These are phyloP conservation scores for Penicillium dipodomyicola DNA, from an alignment of 495 filamentous ascomycete genomes.

Conservation along the genomic window DNA sequence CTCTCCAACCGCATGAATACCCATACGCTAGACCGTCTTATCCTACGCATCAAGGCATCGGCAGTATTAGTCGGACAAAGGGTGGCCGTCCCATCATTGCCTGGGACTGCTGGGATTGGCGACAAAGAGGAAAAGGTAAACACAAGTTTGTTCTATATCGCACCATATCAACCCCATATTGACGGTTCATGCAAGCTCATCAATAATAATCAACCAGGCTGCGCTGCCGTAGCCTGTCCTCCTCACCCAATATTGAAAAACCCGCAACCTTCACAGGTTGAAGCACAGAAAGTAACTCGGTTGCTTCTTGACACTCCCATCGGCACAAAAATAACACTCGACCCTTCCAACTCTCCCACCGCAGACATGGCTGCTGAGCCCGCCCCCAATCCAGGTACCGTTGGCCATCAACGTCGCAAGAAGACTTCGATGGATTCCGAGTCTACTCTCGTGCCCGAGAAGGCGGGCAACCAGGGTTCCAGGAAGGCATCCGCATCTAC, in stretches of 20 bases:
- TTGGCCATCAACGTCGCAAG: constrained; percentile 4
- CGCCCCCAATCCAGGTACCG: background rate
- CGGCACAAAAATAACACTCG: constrained; percentile 34
- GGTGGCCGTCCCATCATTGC: background rate
- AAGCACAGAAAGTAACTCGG: constrained; percentile 37
- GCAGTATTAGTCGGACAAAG: constrained; percentile 3
- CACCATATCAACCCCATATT: background rate
- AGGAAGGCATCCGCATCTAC: constrained; percentile 14
- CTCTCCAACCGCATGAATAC: constrained; percentile 31
- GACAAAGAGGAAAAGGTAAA: constrained; percentile 11
- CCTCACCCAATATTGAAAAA: constrained; percentile 45
- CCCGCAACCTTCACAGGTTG: constrained; percentile 23
- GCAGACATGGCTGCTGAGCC: constrained; percentile 18
- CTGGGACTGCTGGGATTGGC: background rate
- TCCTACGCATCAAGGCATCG: constrained; percentile 38
- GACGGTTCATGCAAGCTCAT: constrained; percentile 6
- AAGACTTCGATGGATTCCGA: constrained; percentile 17
- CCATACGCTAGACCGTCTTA: constrained; percentile 39
- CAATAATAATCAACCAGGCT: constrained; percentile 8
- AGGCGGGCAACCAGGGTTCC: background rate
- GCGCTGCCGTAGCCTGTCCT: constrained; percentile 4
- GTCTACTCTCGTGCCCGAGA: background rate
- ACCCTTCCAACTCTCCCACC: constrained; percentile 34
- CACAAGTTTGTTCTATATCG: background rate
- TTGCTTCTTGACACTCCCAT: constrained; percentile 29